phyloP scores from a whole-genome alignment of 345 rosid genomes.

The Salix exigua region DNA sequence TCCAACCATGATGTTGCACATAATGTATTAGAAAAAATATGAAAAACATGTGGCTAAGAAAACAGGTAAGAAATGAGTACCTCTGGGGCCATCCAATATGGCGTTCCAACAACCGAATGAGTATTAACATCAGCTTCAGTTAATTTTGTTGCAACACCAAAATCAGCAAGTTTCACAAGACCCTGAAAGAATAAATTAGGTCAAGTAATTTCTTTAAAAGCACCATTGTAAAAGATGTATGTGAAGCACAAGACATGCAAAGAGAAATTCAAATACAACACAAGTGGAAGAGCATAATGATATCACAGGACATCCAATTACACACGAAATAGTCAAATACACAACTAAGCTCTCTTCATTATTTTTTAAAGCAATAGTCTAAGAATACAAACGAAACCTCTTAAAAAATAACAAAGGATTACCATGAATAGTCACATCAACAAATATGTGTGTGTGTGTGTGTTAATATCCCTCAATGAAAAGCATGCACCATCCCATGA shows the following conservation, averaged over 20 bases:
- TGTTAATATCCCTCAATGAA: not conserved
- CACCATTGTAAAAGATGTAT: not conserved
- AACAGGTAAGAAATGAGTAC: constrained; percentile 32
- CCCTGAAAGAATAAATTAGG: constrained; percentile 46
- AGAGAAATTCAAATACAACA: not conserved
- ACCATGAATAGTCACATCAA: not conserved
- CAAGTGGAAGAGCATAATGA: not conserved
- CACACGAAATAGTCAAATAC: not conserved
- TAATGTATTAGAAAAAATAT: not conserved
- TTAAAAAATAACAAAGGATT: no score
- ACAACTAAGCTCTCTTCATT: not conserved
- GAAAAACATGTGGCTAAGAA: not conserved
- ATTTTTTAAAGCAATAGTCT: not conserved
- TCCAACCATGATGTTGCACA: not conserved
- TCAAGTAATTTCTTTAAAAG: constrained; percentile 6
- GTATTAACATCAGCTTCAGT: constrained; percentile 98
- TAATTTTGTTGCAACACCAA: constrained; percentile 98
- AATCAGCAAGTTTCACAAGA: constrained; percentile 99
- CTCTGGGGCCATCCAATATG: constrained; percentile 99
- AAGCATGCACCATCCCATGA: not conserved
- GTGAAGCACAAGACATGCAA: not conserved
- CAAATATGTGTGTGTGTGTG: no score
- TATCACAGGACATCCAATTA: not conserved
- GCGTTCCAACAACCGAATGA: constrained; percentile 95
- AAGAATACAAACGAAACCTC: not conserved